A percentile compares a stretch with the other conserved stretches of the same genome.
Evolutionary conservation across 225 moss, liverwort and hornwort species (phyloP).

Genomic region (Sphagnum tenellum): DNA sequence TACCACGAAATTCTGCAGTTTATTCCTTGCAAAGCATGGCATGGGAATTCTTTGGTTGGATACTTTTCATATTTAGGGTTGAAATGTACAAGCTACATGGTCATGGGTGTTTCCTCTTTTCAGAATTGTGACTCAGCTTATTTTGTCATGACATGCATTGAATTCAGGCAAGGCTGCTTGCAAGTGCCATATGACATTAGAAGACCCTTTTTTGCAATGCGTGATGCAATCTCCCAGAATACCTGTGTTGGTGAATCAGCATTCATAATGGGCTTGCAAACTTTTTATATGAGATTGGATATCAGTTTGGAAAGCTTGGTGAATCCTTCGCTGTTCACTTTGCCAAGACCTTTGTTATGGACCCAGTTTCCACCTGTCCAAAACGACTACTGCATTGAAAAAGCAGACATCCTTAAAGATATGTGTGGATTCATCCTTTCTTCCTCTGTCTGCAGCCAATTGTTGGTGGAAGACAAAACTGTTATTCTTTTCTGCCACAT

Average conservation of each 20-base stretch:
- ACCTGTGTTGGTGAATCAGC: constrained; percentile 49
- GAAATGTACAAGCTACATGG: too few species aligned
- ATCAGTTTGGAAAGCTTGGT: constrained; percentile 42
- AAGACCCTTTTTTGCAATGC: constrained; percentile 19
- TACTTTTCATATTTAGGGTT: too few species aligned
- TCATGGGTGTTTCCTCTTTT: too few species aligned
- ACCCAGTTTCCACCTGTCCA: constrained; percentile 48
- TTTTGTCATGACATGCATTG: constrained; percentile 2
- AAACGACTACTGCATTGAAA: constrained; percentile 33
- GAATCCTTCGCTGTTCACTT: constrained; percentile 38
- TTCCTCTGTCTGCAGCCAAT: background rate
- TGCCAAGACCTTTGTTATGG: constrained; percentile 53
- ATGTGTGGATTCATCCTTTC: constrained; percentile 24
- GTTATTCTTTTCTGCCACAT: too few species aligned
- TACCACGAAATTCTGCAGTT: too few species aligned
- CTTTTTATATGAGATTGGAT: constrained; percentile 46
- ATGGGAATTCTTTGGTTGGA: too few species aligned
- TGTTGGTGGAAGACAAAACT: too few species aligned
- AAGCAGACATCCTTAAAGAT: constrained; percentile 36
- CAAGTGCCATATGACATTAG: constrained; percentile 30
- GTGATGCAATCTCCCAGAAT: constrained; percentile 21
- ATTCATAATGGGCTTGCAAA: constrained; percentile 55
- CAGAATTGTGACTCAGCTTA: too few species aligned
- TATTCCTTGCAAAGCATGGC: too few species aligned
- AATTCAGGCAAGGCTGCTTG: constrained; percentile 57